Conservation (phyloP, 192 early-diverging fungal genomes). For the Rhizoclosmatium sp. region DNA sequence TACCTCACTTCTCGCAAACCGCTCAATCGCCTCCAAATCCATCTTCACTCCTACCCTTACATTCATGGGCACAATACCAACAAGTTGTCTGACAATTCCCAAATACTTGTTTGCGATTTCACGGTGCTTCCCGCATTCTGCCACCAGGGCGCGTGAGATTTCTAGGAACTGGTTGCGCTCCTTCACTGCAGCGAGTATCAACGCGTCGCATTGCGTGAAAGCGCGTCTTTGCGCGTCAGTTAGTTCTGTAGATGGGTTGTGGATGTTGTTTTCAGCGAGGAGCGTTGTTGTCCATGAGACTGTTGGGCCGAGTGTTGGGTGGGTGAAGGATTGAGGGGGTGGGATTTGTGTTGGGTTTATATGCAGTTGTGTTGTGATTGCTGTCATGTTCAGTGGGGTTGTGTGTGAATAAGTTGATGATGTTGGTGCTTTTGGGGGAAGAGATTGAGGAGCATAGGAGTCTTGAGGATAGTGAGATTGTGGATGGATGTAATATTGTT, state of each 20-base stretch:
- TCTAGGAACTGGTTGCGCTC: conserved; percentile 39
- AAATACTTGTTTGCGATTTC: conserved; percentile 27
- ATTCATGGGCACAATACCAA: conserved; percentile 22
- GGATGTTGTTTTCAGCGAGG: background rate
- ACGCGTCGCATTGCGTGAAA: conserved; percentile 18
- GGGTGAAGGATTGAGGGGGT: conserved; percentile 15
- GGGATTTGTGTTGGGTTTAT: conserved; percentile 33
- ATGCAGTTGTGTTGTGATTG: conserved; percentile 35
- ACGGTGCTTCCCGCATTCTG: conserved; percentile 8
- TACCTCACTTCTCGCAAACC: conserved; percentile 23
- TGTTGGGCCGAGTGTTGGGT: conserved; percentile 19
- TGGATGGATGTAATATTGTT: background rate
- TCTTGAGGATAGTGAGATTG: background rate
- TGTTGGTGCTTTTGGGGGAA: background rate
- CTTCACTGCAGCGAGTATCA: conserved; percentile 33
- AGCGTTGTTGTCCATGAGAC: conserved; percentile 22
- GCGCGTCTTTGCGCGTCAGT: conserved; percentile 24
- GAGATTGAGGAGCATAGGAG: background rate
- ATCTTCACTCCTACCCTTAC: conserved; percentile 34
- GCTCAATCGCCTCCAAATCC: conserved; percentile 40
- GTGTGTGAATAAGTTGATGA: background rate
- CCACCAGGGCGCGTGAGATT: conserved; percentile 21
- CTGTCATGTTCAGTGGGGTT: conserved; percentile 27
- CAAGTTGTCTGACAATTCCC: conserved; percentile 26
- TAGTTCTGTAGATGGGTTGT: background rate